Conservation (phyloP, 2,329 filamentous ascomycete species). For the Fusarium caatingaense region DNA sequence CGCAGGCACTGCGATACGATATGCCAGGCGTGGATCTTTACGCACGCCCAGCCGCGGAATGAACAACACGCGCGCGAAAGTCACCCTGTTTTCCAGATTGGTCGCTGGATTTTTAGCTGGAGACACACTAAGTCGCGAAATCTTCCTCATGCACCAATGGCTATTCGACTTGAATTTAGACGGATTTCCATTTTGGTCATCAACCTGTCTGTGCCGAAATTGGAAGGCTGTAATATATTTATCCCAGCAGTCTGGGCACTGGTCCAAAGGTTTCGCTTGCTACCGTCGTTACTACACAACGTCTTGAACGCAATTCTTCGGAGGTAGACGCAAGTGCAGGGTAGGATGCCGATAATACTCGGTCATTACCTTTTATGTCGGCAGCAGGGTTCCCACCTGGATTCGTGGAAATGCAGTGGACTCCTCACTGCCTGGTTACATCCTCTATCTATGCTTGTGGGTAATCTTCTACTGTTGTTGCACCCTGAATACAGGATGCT, state of each 20-base stretch:
- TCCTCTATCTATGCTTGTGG: not conserved
- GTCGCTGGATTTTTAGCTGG: slow-evolving; percentile 10
- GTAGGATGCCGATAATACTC: slow-evolving; percentile 15
- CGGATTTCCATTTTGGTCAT: slow-evolving; percentile 44
- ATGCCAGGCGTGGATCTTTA: slow-evolving; percentile 10
- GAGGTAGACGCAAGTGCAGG: not conserved
- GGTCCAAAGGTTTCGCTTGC: not conserved
- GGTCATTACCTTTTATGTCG: slow-evolving; percentile 7
- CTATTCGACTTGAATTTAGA: slow-evolving; percentile 31
- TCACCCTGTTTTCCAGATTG: slow-evolving; percentile 27
- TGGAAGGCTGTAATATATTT: slow-evolving; percentile 20
- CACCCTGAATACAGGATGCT: not conserved
- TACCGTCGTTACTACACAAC: not conserved
- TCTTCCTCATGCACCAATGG: slow-evolving; percentile 36
- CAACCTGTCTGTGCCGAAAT: slow-evolving; percentile 21
- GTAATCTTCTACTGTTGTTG: not conserved
- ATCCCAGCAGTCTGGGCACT: slow-evolving; percentile 7
- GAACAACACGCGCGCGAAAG: slow-evolving; percentile 35
- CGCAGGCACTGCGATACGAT: not conserved
- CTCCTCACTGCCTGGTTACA: not conserved
- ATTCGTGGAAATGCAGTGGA: not conserved
- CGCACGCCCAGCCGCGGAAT: slow-evolving; percentile 31
- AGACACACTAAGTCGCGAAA: slow-evolving; percentile 28
- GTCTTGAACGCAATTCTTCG: not conserved
- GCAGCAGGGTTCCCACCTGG: not conserved